phyloP scores from a whole-genome alignment of 164 flowering plant genomes.

The Magnolia kwangsiensis region DNA sequence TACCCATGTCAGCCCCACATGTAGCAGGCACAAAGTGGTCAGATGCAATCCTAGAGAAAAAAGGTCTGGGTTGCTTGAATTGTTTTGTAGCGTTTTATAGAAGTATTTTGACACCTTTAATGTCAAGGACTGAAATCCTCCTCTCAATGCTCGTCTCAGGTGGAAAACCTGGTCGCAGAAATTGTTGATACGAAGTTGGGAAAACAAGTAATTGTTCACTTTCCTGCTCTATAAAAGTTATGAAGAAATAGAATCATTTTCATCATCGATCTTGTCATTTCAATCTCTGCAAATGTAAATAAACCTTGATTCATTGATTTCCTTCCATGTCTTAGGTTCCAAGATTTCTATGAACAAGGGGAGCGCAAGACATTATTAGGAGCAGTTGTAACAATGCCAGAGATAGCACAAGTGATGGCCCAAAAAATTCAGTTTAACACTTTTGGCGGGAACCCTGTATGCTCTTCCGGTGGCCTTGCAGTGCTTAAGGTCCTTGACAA shows the following conservation, averaged over 20 bases:
- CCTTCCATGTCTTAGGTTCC: too few species aligned
- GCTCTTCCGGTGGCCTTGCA: conserved; percentile 94
- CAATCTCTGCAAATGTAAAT: too few species aligned
- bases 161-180: conserved; percentile 91
- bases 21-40: too few species aligned
- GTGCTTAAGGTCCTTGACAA: conserved; percentile 86
- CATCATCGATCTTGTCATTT: too few species aligned
- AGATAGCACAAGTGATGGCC: conserved; percentile 81
- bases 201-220: conserved; percentile 65
- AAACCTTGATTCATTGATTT: too few species aligned
- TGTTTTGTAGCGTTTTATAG: too few species aligned
- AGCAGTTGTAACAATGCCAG: conserved; percentile 97
- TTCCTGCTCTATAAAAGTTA: background rate
- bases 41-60: too few species aligned
- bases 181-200: conserved; percentile 90
- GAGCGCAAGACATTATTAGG: too few species aligned
- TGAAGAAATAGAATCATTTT: too few species aligned
- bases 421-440: conserved; percentile 93
- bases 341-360: too few species aligned
- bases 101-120: background rate
- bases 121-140: background rate
- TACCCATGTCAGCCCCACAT: too few species aligned
- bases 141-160: conserved; percentile 38
- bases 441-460: conserved; percentile 97
- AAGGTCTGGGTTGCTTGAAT: too few species aligned